Percentiles rank a stretch among this genome's conserved stretches.
Conservation (phyloP, 345 rosid species). For the Moricandia moricandioides region DNA sequence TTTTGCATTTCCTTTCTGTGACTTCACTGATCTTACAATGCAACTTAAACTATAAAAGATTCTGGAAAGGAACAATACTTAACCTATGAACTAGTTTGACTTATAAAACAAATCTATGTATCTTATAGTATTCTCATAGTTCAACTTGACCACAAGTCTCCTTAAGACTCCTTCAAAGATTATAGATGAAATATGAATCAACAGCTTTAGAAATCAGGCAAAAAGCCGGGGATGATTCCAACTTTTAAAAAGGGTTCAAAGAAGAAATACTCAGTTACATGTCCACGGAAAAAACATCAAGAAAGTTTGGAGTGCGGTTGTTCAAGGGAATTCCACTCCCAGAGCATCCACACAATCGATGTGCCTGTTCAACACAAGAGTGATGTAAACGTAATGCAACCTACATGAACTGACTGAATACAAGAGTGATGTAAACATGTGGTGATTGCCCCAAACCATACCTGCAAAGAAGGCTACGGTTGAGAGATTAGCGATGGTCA, state of each 20-base stretch:
- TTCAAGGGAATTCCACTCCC: constrained; percentile 70
- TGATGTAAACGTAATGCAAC: neutral
- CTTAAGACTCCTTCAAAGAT: neutral
- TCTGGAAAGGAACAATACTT: neutral
- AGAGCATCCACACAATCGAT: constrained; percentile 84
- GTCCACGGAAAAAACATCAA: constrained; percentile 15
- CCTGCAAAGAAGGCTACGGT: constrained; percentile 91
- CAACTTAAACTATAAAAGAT: neutral
- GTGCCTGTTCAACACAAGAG: constrained; percentile 52
- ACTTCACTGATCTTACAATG: neutral
- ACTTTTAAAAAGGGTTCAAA: no score
- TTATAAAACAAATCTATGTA: neutral
- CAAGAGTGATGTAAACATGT: constrained; percentile 2
- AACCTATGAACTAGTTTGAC: neutral
- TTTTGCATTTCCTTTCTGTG: neutral
- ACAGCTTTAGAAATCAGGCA: neutral
- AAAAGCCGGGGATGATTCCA: neutral
- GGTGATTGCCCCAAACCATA: constrained; percentile 25
- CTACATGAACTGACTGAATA: neutral
- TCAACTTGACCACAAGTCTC: neutral
- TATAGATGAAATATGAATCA: neutral
- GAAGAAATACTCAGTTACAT: no score
- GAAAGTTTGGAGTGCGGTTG: constrained; percentile 32
- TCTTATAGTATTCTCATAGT: neutral
- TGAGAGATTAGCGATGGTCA: constrained; percentile 69